Base-by-base conservation (phyloP, 805 yeast genomes). In the Cyberlindnera saturnus region DNA sequence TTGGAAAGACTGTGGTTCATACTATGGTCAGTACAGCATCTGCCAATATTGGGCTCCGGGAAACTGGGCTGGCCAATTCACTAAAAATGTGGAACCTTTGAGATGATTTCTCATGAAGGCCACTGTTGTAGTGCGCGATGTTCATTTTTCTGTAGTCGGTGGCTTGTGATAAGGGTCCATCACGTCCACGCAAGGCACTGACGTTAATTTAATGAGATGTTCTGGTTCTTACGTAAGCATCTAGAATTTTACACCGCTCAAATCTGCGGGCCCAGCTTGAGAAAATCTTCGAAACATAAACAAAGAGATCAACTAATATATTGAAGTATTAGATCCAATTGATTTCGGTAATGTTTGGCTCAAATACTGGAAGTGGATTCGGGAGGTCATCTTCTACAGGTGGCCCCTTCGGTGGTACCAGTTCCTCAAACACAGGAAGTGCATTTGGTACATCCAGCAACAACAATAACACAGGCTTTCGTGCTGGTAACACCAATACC, bases 21-120 rank as follows among this genome's bases (percentile, higher is more conserved):
- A 64, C 46, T 69, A 69, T 59, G 75, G 77, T 15, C 66, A 69
- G 47, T 84, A 83, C 63, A 70, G 83, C 26, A 75, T 84, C 39
- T 86, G 96, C 58, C 78, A 79, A 42, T 86, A 86, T 57, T 66
- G 65, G 50, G 75, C 82, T 4, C 74, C 81, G 8, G 95, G 95
- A 42, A 86, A 86, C 61, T 60, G 71, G 32, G 60, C 66, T n/a
- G 76, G 79, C 17, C 51, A 65, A 41, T 66, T 59, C 34, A 46
- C 45, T n/a, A 51, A 50, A 16, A 66, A 72, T 41, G 77, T 73
- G 7, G 40, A 51, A 44, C 55, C 52, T 3, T 31, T 52, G 31
- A 38, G 6, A 7, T 36, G 39, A 36, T 31, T 14, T n/a, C 17
- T 7, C 16, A 2, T 9, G 11, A 23, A 10, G 28, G 2, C 10